Conservation (phyloP, 345 rosid genomes). For the Nasturtium officinale region DNA sequence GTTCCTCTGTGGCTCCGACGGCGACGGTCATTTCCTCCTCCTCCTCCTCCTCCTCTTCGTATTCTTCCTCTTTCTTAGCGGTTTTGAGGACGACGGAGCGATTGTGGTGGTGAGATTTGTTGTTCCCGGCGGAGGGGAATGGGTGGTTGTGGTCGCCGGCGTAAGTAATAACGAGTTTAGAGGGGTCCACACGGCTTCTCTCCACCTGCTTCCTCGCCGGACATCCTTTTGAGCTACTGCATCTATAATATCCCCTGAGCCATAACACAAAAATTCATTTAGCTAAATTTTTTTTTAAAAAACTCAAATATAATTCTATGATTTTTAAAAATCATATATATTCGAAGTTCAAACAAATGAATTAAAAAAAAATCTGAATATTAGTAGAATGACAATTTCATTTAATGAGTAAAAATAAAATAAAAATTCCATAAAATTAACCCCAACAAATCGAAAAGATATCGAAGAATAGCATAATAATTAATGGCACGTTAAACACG, state of each 20-base stretch:
- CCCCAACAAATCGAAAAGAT: not conserved
- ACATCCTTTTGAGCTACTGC: constrained; percentile 80
- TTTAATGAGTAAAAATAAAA: not conserved
- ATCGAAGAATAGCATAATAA: not conserved
- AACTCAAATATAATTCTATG: not conserved
- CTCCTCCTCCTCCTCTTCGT: constrained; percentile 41
- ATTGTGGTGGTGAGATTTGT: constrained; percentile 49
- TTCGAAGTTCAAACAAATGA: not conserved
- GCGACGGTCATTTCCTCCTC: constrained; percentile 22
- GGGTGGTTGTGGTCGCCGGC: constrained; percentile 75
- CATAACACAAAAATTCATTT: too few relatives aligned
- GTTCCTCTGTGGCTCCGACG: constrained; percentile 7
- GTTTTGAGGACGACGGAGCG: constrained; percentile 41
- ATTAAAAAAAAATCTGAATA: not conserved
- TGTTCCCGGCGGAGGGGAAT: constrained; percentile 47
- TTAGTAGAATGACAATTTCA: not conserved
- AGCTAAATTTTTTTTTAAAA: too few relatives aligned
- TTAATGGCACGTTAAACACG: constrained; percentile 43
- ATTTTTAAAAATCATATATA: not conserved
- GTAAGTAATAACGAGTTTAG: constrained; percentile 62
- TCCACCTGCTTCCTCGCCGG: constrained; percentile 86
- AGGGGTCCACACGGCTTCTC: constrained; percentile 69
- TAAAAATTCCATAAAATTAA: not conserved
- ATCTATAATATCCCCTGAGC: constrained; percentile 76
- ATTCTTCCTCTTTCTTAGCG: constrained; percentile 35